Evolutionary conservation across 371 early-diverging fungal species (phyloP).

Genomic region (Rhizopus delemar): DNA sequence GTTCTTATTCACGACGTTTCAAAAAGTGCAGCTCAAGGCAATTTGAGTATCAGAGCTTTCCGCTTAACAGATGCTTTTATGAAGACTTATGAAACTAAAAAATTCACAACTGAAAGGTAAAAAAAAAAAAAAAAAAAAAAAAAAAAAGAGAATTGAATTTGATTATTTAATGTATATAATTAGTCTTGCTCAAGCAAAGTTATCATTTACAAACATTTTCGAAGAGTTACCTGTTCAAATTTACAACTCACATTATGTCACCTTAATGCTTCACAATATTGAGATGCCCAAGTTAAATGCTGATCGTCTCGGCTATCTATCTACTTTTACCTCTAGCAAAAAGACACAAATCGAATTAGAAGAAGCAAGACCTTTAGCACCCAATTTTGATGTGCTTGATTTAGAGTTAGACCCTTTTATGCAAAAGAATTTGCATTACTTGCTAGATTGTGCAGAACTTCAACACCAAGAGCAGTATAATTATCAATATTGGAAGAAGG

Average conservation of each 20-base stretch:
- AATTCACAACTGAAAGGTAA: slow-evolving; percentile 83
- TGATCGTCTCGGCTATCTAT: slow-evolving; percentile 45
- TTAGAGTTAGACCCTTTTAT: slow-evolving; percentile 79
- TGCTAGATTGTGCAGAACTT: slow-evolving; percentile 87
- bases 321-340: slow-evolving; percentile 47
- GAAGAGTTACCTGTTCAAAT: slow-evolving; percentile 89
- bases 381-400: slow-evolving; percentile 84
- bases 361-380: slow-evolving; percentile 64
- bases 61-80: slow-evolving; percentile 85
- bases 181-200: slow-evolving; percentile 69
- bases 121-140: slow-evolving; percentile 9
- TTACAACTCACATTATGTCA: slow-evolving; percentile 80
- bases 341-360: slow-evolving; percentile 41
- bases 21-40: slow-evolving; percentile 79
- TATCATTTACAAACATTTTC: slow-evolving; percentile 84
- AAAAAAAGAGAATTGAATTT: slow-evolving; percentile 2
- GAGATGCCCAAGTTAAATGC: slow-evolving; percentile 57
- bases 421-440: slow-evolving; percentile 85
- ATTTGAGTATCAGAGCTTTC: slow-evolving; percentile 85
- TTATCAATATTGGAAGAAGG: slow-evolving; percentile 92
- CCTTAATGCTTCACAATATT: slow-evolving; percentile 80
- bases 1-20: slow-evolving; percentile 91
- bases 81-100: slow-evolving; percentile 79
- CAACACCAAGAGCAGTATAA: slow-evolving; percentile 90
- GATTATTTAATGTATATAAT: background rate